These are phyloP conservation scores for Picochlorum sp. DNA, from an alignment of 139 green algal species.

Conservation along the genomic window DNA sequence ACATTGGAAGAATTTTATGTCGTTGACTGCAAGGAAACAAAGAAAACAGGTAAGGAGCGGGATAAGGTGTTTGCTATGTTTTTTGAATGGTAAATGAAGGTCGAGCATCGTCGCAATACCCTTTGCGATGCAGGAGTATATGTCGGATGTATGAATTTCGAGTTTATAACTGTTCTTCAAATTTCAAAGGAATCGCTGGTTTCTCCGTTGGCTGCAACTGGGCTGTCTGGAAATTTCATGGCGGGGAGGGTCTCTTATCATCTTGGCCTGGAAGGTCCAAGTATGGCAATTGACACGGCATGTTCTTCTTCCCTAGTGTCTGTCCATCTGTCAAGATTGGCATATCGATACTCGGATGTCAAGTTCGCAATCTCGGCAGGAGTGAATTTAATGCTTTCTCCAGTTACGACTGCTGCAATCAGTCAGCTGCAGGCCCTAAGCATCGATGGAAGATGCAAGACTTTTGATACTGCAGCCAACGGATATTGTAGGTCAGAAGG, in stretches of 20 bases:
- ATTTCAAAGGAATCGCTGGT: neutral
- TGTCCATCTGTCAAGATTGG: conserved; percentile 15
- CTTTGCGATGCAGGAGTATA: conserved; percentile 15
- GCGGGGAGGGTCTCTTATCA: conserved; percentile 46
- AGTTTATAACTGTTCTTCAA: conserved; percentile 16
- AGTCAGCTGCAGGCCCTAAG: conserved; percentile 33
- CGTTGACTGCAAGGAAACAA: too few relatives aligned
- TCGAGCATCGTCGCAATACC: too few relatives aligned
- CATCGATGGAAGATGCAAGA: conserved; percentile 36
- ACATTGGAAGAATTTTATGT: conserved; percentile 9
- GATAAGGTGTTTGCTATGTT: too few relatives aligned
- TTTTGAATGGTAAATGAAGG: too few relatives aligned
- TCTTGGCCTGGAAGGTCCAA: conserved; percentile 36
- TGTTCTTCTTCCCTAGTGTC: conserved; percentile 46
- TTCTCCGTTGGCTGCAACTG: conserved; percentile 1
- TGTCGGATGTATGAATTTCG: conserved; percentile 38
- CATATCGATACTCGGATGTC: conserved; percentile 7
- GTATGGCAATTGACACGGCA: conserved; percentile 40
- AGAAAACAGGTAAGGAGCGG: too few relatives aligned
- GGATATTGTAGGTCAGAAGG: conserved; percentile 49
- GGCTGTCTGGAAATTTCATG: conserved; percentile 21
- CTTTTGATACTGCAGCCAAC: conserved; percentile 41
- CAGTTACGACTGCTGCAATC: conserved; percentile 8
- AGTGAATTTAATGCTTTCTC: conserved; percentile 25
- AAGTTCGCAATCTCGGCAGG: conserved; percentile 13